Evolutionary conservation across 1,284 basidiomycete species (phyloP).

Genomic region (Wallemia hederae): DNA sequence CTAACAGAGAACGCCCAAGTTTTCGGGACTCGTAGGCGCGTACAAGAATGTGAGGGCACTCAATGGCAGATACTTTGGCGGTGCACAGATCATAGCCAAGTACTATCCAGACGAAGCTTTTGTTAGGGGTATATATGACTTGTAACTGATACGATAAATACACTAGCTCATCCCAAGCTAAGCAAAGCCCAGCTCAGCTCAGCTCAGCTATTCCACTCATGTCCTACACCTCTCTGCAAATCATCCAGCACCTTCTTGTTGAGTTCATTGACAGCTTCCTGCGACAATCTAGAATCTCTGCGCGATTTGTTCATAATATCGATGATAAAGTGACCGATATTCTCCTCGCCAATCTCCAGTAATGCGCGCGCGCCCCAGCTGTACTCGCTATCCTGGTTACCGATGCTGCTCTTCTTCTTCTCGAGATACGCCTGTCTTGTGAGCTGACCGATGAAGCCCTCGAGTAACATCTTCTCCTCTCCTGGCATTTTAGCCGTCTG

Average conservation of each 20-base stretch:
- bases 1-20: no score
- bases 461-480: not conserved
- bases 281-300: not conserved
- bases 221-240: not conserved
- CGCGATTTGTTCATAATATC: not conserved
- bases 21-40: slow-evolving; percentile 6
- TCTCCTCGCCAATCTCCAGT: not conserved
- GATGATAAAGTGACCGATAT: not conserved
- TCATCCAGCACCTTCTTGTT: not conserved
- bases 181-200: not conserved
- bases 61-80: slow-evolving; percentile 6
- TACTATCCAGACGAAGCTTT: slow-evolving; percentile 1
- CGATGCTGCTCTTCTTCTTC: not conserved
- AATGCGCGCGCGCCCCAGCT: not conserved
- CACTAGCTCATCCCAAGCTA: no score
- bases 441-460: not conserved
- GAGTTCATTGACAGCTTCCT: not conserved
- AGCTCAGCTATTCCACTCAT: not conserved
- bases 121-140: not conserved
- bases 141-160: no score
- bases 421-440: not conserved
- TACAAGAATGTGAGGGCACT: slow-evolving; percentile 6
- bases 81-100: slow-evolving; percentile 5
- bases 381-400: not conserved
- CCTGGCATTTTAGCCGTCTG: not conserved